Conservation (phyloP, 2,329 filamentous ascomycete species). For the Leptodontidium sp. region DNA sequence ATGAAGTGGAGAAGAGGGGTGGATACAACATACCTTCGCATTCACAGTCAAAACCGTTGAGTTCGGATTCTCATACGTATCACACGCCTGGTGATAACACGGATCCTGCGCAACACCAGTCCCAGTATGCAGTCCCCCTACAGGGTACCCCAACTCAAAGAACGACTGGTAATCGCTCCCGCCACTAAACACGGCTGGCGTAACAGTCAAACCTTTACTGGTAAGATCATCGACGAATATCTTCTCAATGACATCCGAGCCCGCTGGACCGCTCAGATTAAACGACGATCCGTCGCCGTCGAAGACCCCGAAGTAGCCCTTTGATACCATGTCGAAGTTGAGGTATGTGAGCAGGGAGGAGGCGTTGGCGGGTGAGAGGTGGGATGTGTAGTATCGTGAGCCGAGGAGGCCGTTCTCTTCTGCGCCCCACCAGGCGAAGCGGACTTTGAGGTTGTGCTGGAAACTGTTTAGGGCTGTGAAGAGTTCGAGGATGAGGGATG, state of each 20-base stretch:
- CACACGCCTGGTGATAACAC: conserved; percentile 34
- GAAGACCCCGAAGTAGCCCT: conserved; percentile 61
- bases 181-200: conserved; percentile 25
- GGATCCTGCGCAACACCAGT: conserved; percentile 28
- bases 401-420: conserved; percentile 71
- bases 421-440: conserved; percentile 70
- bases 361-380: conserved; percentile 56
- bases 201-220: conserved; percentile 24
- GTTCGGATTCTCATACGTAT: conserved; percentile 30
- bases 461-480: conserved; percentile 66
- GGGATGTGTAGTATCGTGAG: conserved; percentile 62
- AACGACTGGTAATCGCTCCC: conserved; percentile 31
- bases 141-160: conserved; percentile 28
- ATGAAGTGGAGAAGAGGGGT: background rate
- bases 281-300: conserved; percentile 64
- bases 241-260: conserved; percentile 62
- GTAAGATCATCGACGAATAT: conserved; percentile 53
- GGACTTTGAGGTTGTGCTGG: conserved; percentile 64
- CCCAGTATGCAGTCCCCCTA: conserved; percentile 31
- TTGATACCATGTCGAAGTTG: conserved; percentile 72
- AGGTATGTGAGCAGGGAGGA: conserved; percentile 66
- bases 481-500: conserved; percentile 64
- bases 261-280: conserved; percentile 61
- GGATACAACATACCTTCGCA: conserved; percentile 24
- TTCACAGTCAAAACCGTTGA: conserved; percentile 30